Percentiles rank a stretch among this genome's conserved stretches.
These are phyloP conservation scores for Primulina huaijiensis DNA, from an alignment of 257 asterid genomes.

Conservation along the genomic window DNA sequence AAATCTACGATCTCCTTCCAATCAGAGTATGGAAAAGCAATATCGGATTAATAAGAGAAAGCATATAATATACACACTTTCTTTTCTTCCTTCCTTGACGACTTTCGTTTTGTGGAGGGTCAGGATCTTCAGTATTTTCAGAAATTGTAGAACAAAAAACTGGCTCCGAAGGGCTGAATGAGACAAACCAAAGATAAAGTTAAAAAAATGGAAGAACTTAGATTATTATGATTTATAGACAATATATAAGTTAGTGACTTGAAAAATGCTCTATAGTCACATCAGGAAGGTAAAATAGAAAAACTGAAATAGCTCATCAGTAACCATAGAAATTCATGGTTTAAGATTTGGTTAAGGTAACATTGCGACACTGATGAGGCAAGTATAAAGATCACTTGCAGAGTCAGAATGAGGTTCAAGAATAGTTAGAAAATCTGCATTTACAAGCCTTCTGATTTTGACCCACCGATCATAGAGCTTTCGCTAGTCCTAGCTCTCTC, in stretches of 20 bases:
- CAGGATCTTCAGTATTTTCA: constrained; percentile 24
- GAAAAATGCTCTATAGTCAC: constrained; percentile 11
- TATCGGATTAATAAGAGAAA: background rate
- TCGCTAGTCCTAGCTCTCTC: constrained; percentile 13
- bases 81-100: constrained; percentile 42
- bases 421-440: constrained; percentile 15
- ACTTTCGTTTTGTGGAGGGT: constrained; percentile 19
- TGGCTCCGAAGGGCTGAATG: constrained; percentile 29
- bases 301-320: constrained; percentile 7
- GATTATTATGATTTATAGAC: constrained; percentile 10
- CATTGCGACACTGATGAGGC: constrained; percentile 18
- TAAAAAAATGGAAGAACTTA: background rate
- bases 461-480: constrained; percentile 6
- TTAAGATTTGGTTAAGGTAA: background rate
- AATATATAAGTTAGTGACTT: constrained; percentile 3
- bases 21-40: constrained; percentile 1
- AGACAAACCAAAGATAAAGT: constrained; percentile 9
- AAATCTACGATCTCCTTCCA: background rate
- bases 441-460: constrained; percentile 13
- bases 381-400: constrained; percentile 1
- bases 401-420: constrained; percentile 12
- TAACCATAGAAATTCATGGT: background rate
- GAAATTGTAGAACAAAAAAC: constrained; percentile 25
- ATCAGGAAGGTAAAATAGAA: constrained; percentile 1
- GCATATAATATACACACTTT: constrained; percentile 38